These are phyloP conservation scores for Alliaria petiolata DNA, from an alignment of 345 rosid genomes.

Conservation along the genomic window DNA sequence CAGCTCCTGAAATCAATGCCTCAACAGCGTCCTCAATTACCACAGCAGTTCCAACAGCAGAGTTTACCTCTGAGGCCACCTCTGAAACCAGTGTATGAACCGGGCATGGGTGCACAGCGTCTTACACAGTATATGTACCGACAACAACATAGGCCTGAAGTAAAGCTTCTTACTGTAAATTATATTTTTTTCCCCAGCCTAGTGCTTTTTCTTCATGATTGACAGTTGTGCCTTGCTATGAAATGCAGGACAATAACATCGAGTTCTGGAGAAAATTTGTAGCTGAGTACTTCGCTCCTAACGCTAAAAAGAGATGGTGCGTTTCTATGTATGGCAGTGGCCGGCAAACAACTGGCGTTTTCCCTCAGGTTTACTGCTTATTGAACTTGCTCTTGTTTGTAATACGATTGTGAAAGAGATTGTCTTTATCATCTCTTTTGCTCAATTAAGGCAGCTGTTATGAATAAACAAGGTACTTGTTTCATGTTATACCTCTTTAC, in stretches of 20 bases:
- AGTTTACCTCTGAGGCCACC: constrained; percentile 68
- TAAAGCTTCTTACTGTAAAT: constrained; percentile 31
- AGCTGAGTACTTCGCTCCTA: constrained; percentile 83
- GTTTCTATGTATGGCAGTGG: constrained; percentile 99
- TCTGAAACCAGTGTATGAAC: constrained; percentile 71
- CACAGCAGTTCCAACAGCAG: constrained; percentile 82
- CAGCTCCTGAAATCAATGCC: constrained; percentile 85
- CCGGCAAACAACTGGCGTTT: constrained; percentile 91
- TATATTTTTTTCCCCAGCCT: neutral
- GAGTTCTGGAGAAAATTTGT: constrained; percentile 99
- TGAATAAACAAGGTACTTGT: neutral
- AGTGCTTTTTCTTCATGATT: constrained; percentile 1
- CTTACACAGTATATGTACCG: constrained; percentile 85
- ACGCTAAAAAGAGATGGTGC: constrained; percentile 97
- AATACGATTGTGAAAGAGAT: neutral
- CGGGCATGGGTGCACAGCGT: constrained; percentile 96
- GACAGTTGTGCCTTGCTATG: constrained; percentile 19
- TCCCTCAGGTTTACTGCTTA: constrained; percentile 76
- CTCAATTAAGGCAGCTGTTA: neutral
- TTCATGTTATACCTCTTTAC: constrained; percentile 16
- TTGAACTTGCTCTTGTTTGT: neutral
- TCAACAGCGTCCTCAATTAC: constrained; percentile 72
- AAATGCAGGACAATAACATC: constrained; percentile 82
- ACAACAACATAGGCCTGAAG: constrained; percentile 95
- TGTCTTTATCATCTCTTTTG: neutral